Evolutionary conservation across 805 yeast species (phyloP).

Genomic region (Pichia nakasei): DNA sequence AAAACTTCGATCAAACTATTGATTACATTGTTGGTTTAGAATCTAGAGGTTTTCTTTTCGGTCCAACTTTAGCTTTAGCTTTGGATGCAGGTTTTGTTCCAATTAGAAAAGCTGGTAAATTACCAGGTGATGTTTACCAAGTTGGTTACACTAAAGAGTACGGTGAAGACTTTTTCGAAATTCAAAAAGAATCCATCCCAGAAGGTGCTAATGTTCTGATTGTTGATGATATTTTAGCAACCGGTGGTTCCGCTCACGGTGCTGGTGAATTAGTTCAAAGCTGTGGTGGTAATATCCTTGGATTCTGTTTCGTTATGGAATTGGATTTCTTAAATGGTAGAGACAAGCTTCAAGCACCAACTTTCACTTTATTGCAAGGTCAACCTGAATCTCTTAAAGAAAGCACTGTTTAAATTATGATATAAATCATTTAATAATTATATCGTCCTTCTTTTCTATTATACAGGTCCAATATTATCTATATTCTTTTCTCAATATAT

Average conservation of each 20-base stretch:
- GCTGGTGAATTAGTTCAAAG: slow-evolving; percentile 77
- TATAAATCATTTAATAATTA: too few species aligned
- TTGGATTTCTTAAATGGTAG: slow-evolving; percentile 92
- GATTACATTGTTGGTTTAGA: slow-evolving; percentile 93
- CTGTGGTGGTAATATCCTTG: slow-evolving; percentile 64
- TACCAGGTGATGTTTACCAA: slow-evolving; percentile 73
- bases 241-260: slow-evolving; percentile 94
- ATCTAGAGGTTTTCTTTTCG: slow-evolving; percentile 94
- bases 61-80: slow-evolving; percentile 89
- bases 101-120: slow-evolving; percentile 88
- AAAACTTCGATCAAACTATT: slow-evolving; percentile 42
- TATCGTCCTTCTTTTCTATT: too few species aligned
- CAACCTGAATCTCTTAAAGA: slow-evolving; percentile 48
- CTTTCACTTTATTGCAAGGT: slow-evolving; percentile 81
- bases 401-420: background rate
- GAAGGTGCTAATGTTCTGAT: slow-evolving; percentile 73
- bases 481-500: too few species aligned
- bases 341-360: slow-evolving; percentile 74
- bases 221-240: slow-evolving; percentile 95
- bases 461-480: too few species aligned
- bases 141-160: slow-evolving; percentile 86
- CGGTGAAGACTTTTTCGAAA: slow-evolving; percentile 82
- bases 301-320: slow-evolving; percentile 87
- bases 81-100: slow-evolving; percentile 89
- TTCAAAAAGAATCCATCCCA: slow-evolving; percentile 76